Percentiles rank a stretch among this genome's conserved stretches.
Conservation (phyloP, 2,329 filamentous ascomycete genomes). For the Kalmusia sp. region DNA sequence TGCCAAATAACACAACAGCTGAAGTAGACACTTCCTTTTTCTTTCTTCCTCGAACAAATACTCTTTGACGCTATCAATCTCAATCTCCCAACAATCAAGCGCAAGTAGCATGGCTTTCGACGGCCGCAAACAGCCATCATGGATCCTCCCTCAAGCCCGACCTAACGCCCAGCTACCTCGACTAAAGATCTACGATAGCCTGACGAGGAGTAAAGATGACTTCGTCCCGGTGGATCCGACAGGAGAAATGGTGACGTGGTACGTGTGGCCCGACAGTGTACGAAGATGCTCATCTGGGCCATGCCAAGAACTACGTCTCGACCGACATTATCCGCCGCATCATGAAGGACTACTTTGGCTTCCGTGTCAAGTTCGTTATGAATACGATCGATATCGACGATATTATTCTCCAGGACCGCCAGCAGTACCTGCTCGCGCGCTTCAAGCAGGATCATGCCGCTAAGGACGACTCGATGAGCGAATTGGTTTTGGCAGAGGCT, state of each 20-base stretch:
- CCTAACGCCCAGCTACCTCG: constrained; percentile 50
- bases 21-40: neutral
- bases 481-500: constrained; percentile 53
- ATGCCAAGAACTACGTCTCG: constrained; percentile 85
- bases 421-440: constrained; percentile 3
- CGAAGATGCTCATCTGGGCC: constrained; percentile 77
- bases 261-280: constrained; percentile 85
- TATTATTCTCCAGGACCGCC: constrained; percentile 2
- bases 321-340: constrained; percentile 86
- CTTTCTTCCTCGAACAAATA: neutral
- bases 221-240: constrained; percentile 74
- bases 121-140: constrained; percentile 29
- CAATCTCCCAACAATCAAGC: constrained; percentile 6
- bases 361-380: constrained; percentile 83
- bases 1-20: neutral
- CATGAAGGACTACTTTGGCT: constrained; percentile 79
- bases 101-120: constrained; percentile 9
- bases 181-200: constrained; percentile 77
- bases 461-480: constrained; percentile 49
- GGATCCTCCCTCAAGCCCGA: constrained; percentile 25
- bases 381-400: constrained; percentile 71
- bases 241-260: constrained; percentile 70
- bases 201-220: constrained; percentile 72
- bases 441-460: constrained; percentile 45
- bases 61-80: constrained; percentile 15